phyloP scores from a whole-genome alignment of 208 protist genomes.

The Acanthamoeba sp. region DNA sequence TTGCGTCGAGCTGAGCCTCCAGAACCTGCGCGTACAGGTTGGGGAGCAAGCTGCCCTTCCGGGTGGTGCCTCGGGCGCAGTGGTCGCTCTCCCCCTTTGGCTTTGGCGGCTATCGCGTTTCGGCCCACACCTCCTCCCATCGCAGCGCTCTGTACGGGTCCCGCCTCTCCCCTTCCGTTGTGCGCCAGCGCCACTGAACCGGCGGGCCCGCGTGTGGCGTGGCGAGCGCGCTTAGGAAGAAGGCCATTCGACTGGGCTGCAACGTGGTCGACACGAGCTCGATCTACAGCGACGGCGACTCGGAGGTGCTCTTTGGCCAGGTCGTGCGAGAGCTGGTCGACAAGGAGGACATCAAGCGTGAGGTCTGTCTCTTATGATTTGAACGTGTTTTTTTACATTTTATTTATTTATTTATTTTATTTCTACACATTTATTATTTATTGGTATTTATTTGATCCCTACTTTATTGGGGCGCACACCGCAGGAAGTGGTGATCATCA shows the following conservation, averaged over 20 bases:
- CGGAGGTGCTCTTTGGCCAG: slow-evolving; percentile 37
- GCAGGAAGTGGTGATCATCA: slow-evolving; percentile 34
- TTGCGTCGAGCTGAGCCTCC: too few relatives aligned
- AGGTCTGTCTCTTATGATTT: neutral
- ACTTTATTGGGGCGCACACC: neutral
- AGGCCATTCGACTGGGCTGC: slow-evolving; percentile 25
- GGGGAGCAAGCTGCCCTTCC: slow-evolving; percentile 11
- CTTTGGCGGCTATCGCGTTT: slow-evolving; percentile 5
- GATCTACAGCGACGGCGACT: slow-evolving; percentile 46
- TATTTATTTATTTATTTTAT: neutral
- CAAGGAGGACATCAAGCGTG: slow-evolving; percentile 9
- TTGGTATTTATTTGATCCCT: neutral
- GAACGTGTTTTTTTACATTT: neutral
- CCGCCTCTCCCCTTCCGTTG: neutral
- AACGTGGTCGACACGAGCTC: slow-evolving; percentile 44
- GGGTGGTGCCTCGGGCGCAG: neutral
- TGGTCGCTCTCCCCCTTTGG: neutral
- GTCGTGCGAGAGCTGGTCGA: slow-evolving; percentile 19
- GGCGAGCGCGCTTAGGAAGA: too few relatives aligned
- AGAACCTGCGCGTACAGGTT: too few relatives aligned
- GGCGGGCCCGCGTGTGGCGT: too few relatives aligned
- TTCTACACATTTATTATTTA: neutral
- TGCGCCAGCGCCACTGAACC: neutral
- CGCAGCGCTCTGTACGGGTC: neutral
- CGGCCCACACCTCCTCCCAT: neutral